Base-by-base conservation (phyloP, 1,139 yeast species). In the Kurtzmaniella quercitrusa region DNA sequence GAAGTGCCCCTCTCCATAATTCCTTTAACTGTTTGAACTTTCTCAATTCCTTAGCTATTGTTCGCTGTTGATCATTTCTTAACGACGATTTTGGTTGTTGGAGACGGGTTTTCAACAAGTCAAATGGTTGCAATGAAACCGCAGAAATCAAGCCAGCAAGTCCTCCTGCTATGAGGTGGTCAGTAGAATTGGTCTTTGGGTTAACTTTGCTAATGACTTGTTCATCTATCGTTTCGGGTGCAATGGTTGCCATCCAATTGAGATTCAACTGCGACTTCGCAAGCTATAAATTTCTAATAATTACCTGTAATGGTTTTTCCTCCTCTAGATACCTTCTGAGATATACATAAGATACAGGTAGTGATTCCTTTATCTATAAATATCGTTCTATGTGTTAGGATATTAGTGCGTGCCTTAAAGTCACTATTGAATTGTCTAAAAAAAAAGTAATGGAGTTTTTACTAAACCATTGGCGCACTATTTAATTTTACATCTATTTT, bases 1-100 rank as follows among this genome's bases (percentile, higher is more conserved):
- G 97, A 33, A 89, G 56, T 0, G 96, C 91, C 1, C 98, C 98
- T 44, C 96, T 72, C 98, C 98, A 93, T 42, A 91, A 68, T 44
- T 82, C 82, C 42, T 63, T 61, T 18, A 78, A 55, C 33, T 74
- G 66, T 12, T 71, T 65, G 30, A 83, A 58, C 40, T 75, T 70
- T 43, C 63, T 64, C 14, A 84, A 56, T 36, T 81, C 79, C 35
- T 62, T 60, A 40, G 64, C 41, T 52, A 74, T 56, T 28, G 67
- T 52, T 50, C 67, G 46, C 39, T 80, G 71, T 20, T 71, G 60
- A 7, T 60, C 56, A 33, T 72, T 65, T 18, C 8, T 30, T 14
- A 30, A 4, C 30, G 30, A 9, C 15, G 74, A 60, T 11, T 53
- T 50, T 33, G 60, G 66, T 61, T 93, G 98, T 66, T 93, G 98